Conservation (phyloP, 257 asterid genomes). For the Nicotiana benthamiana region DNA sequence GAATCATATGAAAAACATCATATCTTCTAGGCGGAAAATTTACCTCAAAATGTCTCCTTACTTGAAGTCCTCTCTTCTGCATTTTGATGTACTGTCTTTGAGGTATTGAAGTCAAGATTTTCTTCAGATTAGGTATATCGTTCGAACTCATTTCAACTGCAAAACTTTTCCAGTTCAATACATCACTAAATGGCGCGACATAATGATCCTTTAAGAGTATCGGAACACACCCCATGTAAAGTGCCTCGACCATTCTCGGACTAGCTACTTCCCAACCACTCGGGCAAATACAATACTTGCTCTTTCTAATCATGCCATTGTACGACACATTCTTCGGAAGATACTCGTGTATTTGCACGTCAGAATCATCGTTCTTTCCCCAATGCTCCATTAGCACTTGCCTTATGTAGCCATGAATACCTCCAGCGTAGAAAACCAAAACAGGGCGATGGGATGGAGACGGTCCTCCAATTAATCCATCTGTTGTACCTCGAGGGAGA, state of each 20-base stretch:
- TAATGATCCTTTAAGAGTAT: conserved; percentile 48
- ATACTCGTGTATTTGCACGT: conserved; percentile 37
- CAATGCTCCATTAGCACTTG: conserved; percentile 46
- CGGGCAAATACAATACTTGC: conserved; percentile 53
- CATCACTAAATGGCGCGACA: conserved; percentile 43
- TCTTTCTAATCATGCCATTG: conserved; percentile 44
- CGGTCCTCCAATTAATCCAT: conserved; percentile 47
- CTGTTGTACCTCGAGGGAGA: conserved; percentile 41
- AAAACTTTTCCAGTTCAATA: conserved; percentile 44
- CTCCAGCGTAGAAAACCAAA: conserved; percentile 52
- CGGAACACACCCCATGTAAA: conserved; percentile 52
- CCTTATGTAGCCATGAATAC: conserved; percentile 45
- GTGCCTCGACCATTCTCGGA: conserved; percentile 60
- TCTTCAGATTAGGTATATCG: conserved; percentile 39
- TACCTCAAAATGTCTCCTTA: conserved; percentile 47
- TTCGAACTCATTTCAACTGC: conserved; percentile 25
- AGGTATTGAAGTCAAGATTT: conserved; percentile 34
- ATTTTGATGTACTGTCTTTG: conserved; percentile 22
- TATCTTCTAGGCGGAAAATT: conserved; percentile 44
- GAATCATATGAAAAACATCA: conserved; percentile 55
- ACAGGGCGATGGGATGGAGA: conserved; percentile 32
- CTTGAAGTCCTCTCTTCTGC: conserved; percentile 35
- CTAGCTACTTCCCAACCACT: conserved; percentile 66
- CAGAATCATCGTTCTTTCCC: conserved; percentile 27
- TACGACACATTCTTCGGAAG: conserved; percentile 36